Conservation (phyloP, 257 asterid genomes). For the Penstemon davidsonii region DNA sequence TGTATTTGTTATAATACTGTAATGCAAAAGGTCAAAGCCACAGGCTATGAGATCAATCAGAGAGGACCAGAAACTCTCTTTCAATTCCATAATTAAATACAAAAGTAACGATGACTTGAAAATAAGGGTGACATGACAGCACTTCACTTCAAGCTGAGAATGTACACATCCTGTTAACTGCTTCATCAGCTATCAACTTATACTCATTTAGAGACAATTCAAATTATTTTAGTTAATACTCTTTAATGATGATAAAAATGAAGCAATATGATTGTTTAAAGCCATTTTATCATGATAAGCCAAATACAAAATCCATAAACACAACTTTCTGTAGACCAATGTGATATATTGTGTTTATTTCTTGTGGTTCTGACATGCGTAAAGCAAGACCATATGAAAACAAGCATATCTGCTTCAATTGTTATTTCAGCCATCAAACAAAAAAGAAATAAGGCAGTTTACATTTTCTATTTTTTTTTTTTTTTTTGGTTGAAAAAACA, state of each 20-base stretch:
- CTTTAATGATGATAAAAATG: too few species aligned
- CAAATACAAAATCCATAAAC: constrained; percentile 9
- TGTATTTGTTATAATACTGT: background rate
- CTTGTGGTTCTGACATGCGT: background rate
- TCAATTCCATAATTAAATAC: constrained; percentile 4
- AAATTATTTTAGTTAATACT: background rate
- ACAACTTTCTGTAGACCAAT: constrained; percentile 5
- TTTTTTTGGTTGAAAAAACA: too few species aligned
- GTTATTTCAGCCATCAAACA: constrained; percentile 5
- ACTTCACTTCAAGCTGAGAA: constrained; percentile 22
- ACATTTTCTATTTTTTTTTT: background rate
- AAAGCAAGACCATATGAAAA: background rate
- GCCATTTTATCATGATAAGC: background rate
- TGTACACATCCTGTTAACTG: background rate
- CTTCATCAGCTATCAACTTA: constrained; percentile 21
- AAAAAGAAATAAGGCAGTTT: constrained; percentile 3
- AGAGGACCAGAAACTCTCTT: background rate
- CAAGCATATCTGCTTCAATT: background rate
- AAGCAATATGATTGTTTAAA: background rate
- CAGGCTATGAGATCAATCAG: background rate
- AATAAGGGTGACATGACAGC: background rate
- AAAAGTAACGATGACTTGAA: background rate
- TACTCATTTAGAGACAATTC: constrained; percentile 11
- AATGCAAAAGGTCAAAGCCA: background rate
- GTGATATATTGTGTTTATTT: constrained; percentile 14